Base-by-base conservation (phyloP, 352 stramenopile genomes). In the Phytophthora constricta region DNA sequence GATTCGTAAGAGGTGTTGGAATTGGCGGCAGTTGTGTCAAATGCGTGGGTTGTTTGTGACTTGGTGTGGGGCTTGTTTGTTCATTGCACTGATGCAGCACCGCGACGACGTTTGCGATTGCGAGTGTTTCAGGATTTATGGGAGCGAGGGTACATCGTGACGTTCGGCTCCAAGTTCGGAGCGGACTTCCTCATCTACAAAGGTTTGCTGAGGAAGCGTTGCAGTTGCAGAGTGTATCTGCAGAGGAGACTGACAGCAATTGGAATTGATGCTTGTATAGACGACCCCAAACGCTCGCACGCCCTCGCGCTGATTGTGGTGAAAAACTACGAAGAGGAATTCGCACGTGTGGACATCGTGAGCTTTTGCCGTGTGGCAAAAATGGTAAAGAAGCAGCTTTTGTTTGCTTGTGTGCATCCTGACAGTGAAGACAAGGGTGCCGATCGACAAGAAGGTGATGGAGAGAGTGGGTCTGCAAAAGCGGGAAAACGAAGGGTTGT, bases 111-210 rank as follows among this genome's bases (percentile, higher is more conserved):
- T 22, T 39, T 63, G 16, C 76, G 75, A 16, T 28, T 90, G 22
- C 74, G 60, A 23, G 77, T 93, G n/a, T 93, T 90, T 52, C 54
- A 23, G 0, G 82, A 95, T 45, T 61, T 93, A 4, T 95, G 87
- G 87, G 63, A 76, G 25, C 68, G 79, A 49, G 81, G 81, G 10
- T 90, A 89, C 45, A 70, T 82, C 45, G 82, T 95, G 33, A 84
- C 85, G 8, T 85, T 84, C 22, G 87, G 83, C 16, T 91, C 85
- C 37, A 95, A 95, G 67, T 95, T 95, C 55, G 84, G 83, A n/a
- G 83, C 82, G 4, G 85, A 95, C 45, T 92, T 89, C 50, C 74
- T 95, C 50, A 71, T 92, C 20, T 95, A 95, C 59, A 74, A 86
- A 72, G 80, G 85, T 93, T 56, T 42, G 55, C 58, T 16, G n/a